Conservation (phyloP, 1,284 basidiomycete genomes). For the Austroboletus niveus region DNA sequence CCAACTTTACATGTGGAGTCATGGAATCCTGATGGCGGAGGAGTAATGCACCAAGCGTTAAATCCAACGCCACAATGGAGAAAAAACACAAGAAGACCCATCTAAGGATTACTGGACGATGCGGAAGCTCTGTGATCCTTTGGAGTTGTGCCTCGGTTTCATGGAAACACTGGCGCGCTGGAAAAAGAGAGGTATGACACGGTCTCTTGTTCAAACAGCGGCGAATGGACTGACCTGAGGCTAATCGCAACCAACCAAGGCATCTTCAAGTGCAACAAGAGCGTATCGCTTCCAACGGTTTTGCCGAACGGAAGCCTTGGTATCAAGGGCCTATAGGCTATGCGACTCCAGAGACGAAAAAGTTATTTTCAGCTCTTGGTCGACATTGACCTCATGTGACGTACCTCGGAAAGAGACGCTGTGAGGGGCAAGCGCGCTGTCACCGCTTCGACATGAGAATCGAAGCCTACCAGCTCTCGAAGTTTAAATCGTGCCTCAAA, state of each 20-base stretch:
- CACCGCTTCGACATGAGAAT: too few relatives aligned
- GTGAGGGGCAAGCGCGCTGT: too few relatives aligned
- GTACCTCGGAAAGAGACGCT: background rate
- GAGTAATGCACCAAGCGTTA: background rate
- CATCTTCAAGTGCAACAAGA: background rate
- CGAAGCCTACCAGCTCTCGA: too few relatives aligned
- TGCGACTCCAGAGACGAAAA: background rate
- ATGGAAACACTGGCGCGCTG: background rate
- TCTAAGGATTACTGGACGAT: background rate
- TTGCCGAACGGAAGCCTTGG: background rate
- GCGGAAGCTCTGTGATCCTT: background rate
- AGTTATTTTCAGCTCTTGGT: background rate
- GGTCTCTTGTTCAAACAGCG: conserved; percentile 1
- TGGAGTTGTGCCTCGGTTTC: background rate
- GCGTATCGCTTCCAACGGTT: background rate
- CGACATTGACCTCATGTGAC: background rate
- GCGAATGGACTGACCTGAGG: background rate
- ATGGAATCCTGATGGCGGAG: background rate
- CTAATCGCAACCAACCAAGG: background rate
- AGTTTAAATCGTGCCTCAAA: too few relatives aligned
- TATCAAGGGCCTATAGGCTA: background rate
- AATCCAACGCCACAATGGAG: conserved; percentile 4
- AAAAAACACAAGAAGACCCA: background rate
- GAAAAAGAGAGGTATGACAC: too few relatives aligned
- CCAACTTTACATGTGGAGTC: conserved; percentile 1